A percentile compares a stretch with the other conserved stretches of the same genome.
Conservation (phyloP, 345 rosid genomes). For the Moringa oleifera region DNA sequence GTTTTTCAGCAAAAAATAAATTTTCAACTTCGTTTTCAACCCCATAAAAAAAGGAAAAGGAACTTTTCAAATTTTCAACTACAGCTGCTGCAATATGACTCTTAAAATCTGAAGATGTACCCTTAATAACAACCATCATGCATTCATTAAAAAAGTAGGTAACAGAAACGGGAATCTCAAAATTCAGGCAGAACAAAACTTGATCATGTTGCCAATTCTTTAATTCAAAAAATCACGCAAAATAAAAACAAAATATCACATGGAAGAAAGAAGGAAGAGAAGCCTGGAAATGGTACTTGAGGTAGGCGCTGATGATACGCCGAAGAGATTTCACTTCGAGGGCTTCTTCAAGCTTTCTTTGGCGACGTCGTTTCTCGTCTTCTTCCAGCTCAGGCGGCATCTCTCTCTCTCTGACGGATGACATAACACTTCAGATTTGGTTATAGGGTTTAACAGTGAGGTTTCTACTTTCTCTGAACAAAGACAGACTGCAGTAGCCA, state of each 20-base stretch:
- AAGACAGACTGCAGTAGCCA: too few relatives aligned
- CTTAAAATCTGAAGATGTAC: too few relatives aligned
- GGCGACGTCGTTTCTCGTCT: conserved; percentile 59
- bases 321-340: conserved; percentile 92
- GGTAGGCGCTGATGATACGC: conserved; percentile 93
- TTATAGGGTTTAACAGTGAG: too few relatives aligned
- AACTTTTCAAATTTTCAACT: too few relatives aligned
- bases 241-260: not conserved
- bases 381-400: conserved; percentile 34
- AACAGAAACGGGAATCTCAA: too few relatives aligned
- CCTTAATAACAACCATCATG: not conserved
- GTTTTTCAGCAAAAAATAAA: too few relatives aligned
- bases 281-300: conserved; percentile 43
- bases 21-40: too few relatives aligned
- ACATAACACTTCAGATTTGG: too few relatives aligned
- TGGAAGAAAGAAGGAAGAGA: not conserved
- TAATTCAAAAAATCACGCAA: not conserved
- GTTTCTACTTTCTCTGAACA: too few relatives aligned
- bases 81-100: too few relatives aligned
- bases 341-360: conserved; percentile 80
- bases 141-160: not conserved
- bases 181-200: not conserved
- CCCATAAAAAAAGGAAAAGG: too few relatives aligned
- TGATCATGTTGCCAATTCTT: not conserved
- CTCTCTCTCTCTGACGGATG: not conserved